A percentile compares a stretch with the other conserved stretches of the same genome.
Conservation (phyloP, 139 green algal genomes). For the Chlorella ohadii region DNA sequence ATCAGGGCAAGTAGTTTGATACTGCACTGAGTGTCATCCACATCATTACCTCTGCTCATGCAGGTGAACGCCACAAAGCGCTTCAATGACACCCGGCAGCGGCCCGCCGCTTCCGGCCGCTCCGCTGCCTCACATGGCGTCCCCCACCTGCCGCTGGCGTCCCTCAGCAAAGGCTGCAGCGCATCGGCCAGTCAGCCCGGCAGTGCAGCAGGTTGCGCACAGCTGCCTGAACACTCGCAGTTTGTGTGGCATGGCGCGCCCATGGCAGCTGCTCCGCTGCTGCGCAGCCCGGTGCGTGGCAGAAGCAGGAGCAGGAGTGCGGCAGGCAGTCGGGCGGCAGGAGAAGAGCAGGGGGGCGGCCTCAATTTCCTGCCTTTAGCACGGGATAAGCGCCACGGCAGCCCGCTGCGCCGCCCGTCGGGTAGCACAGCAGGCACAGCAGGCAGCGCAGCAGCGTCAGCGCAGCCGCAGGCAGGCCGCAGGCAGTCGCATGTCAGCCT, state of each 20-base stretch:
- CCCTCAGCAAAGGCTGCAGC: neutral
- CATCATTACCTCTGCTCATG: too few relatives aligned
- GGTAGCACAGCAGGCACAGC: neutral
- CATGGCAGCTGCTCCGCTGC: neutral
- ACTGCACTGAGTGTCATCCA: too few relatives aligned
- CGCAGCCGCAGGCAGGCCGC: neutral
- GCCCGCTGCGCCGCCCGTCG: too few relatives aligned
- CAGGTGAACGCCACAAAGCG: constrained; percentile 25
- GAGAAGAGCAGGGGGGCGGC: too few relatives aligned
- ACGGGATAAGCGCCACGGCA: neutral
- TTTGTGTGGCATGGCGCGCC: neutral
- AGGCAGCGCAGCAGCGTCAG: neutral
- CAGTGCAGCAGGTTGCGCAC: neutral
- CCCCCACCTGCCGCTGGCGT: neutral
- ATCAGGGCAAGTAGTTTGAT: too few relatives aligned
- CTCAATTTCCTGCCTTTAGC: neutral
- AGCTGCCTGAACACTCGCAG: neutral
- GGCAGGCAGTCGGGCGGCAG: neutral
- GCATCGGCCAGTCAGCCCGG: neutral
- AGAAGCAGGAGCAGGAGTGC: neutral
- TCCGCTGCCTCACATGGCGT: neutral
- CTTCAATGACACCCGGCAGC: neutral
- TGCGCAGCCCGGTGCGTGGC: neutral
- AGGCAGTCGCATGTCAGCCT: constrained; percentile 17
- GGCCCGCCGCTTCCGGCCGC: too few relatives aligned